Percentiles rank a stretch among this genome's conserved stretches.
These are phyloP conservation scores for Phanerochaete carnosa DNA, from an alignment of 768 basidiomycete species.

Conservation along the genomic window DNA sequence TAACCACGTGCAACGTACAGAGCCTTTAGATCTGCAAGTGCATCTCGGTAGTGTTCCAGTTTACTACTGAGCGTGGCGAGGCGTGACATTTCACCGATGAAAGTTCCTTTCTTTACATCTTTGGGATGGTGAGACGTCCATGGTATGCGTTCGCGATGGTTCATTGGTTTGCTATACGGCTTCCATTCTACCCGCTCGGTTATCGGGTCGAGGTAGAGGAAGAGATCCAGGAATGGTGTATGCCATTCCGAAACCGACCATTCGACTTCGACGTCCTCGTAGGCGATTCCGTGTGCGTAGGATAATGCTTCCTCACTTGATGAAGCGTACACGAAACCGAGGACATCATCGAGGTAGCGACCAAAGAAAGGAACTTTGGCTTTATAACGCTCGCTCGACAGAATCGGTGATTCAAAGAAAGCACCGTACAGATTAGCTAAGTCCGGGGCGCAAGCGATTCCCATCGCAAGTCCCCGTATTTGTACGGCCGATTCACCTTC, in stretches of 20 bases:
- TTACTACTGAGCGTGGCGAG: conserved; percentile 26
- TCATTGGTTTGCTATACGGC: conserved; percentile 16
- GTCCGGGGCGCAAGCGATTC: background rate
- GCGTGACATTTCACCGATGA: conserved; percentile 18
- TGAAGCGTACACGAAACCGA: conserved; percentile 3
- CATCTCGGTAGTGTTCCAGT: conserved; percentile 23
- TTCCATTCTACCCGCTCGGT: background rate
- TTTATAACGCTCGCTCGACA: background rate
- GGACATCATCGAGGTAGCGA: conserved; percentile 16
- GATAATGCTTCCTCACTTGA: background rate
- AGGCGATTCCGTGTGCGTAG: background rate
- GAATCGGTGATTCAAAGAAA: background rate
- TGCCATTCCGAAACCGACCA: conserved; percentile 9
- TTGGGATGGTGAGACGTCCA: conserved; percentile 17
- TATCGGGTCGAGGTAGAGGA: conserved; percentile 5
- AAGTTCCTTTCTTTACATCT: conserved; percentile 21
- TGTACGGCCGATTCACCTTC: background rate
- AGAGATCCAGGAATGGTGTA: conserved; percentile 16
- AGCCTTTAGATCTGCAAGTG: conserved; percentile 19
- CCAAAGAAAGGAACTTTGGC: conserved; percentile 4
- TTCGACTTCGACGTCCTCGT: background rate
- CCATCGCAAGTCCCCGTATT: background rate
- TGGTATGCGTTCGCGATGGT: conserved; percentile 17
- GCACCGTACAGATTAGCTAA: background rate
- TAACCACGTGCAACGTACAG: conserved; percentile 34